Percentiles rank a stretch among this genome's conserved stretches.
These are phyloP conservation scores for Mollisiaceae sp. DNA, from an alignment of 2,329 filamentous ascomycete species.

Conservation along the genomic window DNA sequence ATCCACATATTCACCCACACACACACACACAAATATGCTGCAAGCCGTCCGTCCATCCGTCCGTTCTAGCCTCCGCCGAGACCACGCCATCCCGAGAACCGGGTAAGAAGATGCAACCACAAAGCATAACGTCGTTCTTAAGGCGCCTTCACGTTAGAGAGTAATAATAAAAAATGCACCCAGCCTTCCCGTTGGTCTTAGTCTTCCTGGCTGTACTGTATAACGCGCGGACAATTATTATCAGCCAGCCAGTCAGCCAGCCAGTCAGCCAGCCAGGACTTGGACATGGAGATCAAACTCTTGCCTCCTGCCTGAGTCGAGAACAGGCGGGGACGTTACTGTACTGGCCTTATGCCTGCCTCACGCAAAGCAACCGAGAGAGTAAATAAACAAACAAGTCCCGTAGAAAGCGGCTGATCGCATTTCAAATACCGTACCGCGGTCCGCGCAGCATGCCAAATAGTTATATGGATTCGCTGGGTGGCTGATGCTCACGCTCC, in stretches of 20 bases:
- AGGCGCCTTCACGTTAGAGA: neutral
- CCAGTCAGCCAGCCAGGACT: neutral
- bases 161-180: too few relatives aligned
- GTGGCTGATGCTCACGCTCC: too few relatives aligned
- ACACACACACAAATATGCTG: slow-evolving; percentile 15
- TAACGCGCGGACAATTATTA: neutral
- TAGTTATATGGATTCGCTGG: too few relatives aligned
- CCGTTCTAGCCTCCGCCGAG: too few relatives aligned
- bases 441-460: too few relatives aligned
- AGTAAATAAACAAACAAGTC: neutral
- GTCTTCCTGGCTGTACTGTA: neutral
- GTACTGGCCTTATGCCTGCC: too few relatives aligned
- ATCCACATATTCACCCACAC: too few relatives aligned
- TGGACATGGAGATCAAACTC: neutral
- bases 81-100: slow-evolving; percentile 18
- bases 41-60: slow-evolving; percentile 18
- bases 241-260: too few relatives aligned
- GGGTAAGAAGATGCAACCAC: slow-evolving; percentile 7
- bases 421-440: too few relatives aligned
- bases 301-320: neutral
- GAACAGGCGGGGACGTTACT: too few relatives aligned
- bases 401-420: too few relatives aligned
- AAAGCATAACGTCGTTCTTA: slow-evolving; percentile 1
- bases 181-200: neutral
- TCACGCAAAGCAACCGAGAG: neutral